These are phyloP conservation scores for Asterophora lycoperdoides DNA, from an alignment of 768 basidiomycete genomes.

Conservation along the genomic window DNA sequence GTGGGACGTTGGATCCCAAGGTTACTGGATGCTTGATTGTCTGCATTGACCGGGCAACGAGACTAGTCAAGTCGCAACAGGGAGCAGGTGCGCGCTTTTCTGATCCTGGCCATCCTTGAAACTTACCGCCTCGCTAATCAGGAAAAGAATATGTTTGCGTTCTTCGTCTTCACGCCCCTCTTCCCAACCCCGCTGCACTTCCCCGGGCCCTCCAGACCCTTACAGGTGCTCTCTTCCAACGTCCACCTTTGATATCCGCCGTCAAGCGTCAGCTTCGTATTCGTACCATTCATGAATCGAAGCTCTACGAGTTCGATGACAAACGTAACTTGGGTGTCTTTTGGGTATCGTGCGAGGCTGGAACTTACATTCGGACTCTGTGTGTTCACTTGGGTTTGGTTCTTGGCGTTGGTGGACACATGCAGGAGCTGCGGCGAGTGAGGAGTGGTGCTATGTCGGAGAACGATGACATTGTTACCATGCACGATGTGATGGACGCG, in stretches of 20 bases:
- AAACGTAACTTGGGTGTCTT: conserved; percentile 95
- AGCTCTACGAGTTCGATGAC: conserved; percentile 94
- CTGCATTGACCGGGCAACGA: conserved; percentile 97
- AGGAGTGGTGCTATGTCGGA: conserved; percentile 95
- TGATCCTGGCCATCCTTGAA: neutral
- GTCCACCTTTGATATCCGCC: conserved; percentile 97
- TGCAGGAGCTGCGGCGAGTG: conserved; percentile 97
- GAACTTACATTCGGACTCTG: conserved; percentile 92
- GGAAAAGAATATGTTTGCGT: conserved; percentile 99
- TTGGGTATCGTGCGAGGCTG: conserved; percentile 98
- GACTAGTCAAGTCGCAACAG: conserved; percentile 97
- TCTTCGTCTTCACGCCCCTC: conserved; percentile 80
- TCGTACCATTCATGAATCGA: conserved; percentile 95
- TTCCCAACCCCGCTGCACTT: conserved; percentile 79
- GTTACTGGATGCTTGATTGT: conserved; percentile 99
- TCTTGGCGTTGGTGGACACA: conserved; percentile 97
- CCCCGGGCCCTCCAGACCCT: conserved; percentile 94
- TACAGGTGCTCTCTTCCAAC: conserved; percentile 97
- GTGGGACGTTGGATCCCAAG: conserved; percentile 97
- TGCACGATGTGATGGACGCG: conserved; percentile 99
- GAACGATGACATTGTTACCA: conserved; percentile 97
- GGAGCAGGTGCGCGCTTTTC: conserved; percentile 69
- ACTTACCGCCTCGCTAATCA: conserved; percentile 23
- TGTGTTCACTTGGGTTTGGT: conserved; percentile 96
- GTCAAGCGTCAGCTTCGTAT: conserved; percentile 98